Conservation (phyloP, 2,329 filamentous ascomycete genomes). For the Pyrenophora graminea region DNA sequence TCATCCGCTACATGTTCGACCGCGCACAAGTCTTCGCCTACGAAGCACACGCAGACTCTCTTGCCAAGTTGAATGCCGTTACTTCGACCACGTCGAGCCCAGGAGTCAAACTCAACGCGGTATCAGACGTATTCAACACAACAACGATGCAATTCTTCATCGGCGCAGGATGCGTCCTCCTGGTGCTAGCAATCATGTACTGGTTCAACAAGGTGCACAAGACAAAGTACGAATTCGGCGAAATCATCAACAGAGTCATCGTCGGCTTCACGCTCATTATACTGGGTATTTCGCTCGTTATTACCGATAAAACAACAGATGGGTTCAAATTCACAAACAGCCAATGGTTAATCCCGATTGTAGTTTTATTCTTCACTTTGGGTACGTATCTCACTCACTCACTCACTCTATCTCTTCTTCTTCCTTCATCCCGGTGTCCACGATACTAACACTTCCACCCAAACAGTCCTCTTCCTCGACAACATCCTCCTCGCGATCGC, state of each 20-base stretch:
- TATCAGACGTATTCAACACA: slow-evolving; percentile 30
- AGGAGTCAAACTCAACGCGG: slow-evolving; percentile 13
- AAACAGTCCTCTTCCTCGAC: slow-evolving; percentile 21
- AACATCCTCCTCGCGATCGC: slow-evolving; percentile 20
- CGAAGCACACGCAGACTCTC: slow-evolving; percentile 29
- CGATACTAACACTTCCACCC: not conserved
- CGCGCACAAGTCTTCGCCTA: slow-evolving; percentile 33
- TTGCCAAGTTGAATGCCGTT: slow-evolving; percentile 31
- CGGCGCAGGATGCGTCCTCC: slow-evolving; percentile 48
- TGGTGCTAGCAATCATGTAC: slow-evolving; percentile 62
- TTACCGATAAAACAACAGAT: slow-evolving; percentile 21
- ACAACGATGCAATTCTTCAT: slow-evolving; percentile 34
- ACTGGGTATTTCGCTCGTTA: slow-evolving; percentile 22
- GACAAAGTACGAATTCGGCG: slow-evolving; percentile 34
- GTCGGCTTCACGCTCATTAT: slow-evolving; percentile 28
- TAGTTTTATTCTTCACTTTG: slow-evolving; percentile 22
- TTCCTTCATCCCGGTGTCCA: not conserved
- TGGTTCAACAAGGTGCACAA: slow-evolving; percentile 53
- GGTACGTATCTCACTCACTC: slow-evolving; percentile 10
- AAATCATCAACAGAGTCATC: slow-evolving; percentile 32
- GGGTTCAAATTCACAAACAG: slow-evolving; percentile 31
- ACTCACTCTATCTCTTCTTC: not conserved
- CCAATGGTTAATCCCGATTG: slow-evolving; percentile 29
- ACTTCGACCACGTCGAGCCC: slow-evolving; percentile 8
- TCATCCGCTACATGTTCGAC: slow-evolving; percentile 21